phyloP scores from a whole-genome alignment of 1,139 yeast species.

The Kodamaea fungicola region DNA sequence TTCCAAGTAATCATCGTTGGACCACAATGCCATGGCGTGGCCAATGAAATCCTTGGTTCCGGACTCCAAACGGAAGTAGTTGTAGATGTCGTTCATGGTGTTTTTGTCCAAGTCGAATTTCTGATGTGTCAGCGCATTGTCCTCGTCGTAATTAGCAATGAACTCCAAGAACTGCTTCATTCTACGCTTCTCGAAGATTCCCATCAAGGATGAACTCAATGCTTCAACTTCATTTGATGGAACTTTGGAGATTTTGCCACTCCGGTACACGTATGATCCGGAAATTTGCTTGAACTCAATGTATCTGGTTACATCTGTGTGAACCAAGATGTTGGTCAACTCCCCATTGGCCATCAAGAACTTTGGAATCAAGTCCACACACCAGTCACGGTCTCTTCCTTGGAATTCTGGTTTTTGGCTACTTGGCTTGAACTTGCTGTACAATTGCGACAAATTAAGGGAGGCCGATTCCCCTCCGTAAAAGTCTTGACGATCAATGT shows the following conservation, averaged over 20 bases:
- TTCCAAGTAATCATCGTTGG: slow-evolving; percentile 83
- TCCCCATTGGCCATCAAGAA: slow-evolving; percentile 98
- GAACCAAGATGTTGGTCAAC: slow-evolving; percentile 88
- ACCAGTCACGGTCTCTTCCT: slow-evolving; percentile 97
- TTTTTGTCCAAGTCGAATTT: slow-evolving; percentile 81
- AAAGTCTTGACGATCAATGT: slow-evolving; percentile 93
- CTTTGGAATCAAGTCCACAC: slow-evolving; percentile 94
- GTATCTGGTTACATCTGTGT: slow-evolving; percentile 93
- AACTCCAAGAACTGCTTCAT: slow-evolving; percentile 89
- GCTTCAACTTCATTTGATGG: slow-evolving; percentile 94
- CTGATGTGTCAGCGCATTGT: slow-evolving; percentile 76
- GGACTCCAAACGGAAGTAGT: slow-evolving; percentile 84
- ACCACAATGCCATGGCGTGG: slow-evolving; percentile 97
- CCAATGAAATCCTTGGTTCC: slow-evolving; percentile 97
- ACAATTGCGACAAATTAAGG: slow-evolving; percentile 59
- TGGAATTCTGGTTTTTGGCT: slow-evolving; percentile 68
- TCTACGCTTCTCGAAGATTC: slow-evolving; percentile 92
- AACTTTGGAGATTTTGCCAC: slow-evolving; percentile 89
- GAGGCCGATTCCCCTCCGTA: slow-evolving; percentile 86
- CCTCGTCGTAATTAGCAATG: slow-evolving; percentile 79
- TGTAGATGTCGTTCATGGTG: slow-evolving; percentile 90
- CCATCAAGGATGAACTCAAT: slow-evolving; percentile 87
- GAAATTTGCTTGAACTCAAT: slow-evolving; percentile 94
- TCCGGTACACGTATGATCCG: slow-evolving; percentile 91
- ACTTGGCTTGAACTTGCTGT: slow-evolving; percentile 65